Conservation (phyloP, 495 filamentous ascomycete species). For the Xylaria bambusicola region DNA sequence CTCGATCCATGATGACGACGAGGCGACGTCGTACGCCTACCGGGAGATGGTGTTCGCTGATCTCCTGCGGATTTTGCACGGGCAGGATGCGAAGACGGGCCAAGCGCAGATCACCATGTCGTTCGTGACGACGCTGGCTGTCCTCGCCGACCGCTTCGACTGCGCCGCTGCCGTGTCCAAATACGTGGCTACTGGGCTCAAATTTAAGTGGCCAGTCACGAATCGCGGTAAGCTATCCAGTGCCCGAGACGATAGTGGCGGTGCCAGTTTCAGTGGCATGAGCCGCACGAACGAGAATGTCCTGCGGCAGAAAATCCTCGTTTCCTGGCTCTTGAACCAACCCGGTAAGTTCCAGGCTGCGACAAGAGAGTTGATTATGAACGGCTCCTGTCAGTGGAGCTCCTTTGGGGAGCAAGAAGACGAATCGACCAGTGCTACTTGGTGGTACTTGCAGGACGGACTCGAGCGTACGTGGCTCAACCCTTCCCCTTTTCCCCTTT, state of each 20-base stretch:
- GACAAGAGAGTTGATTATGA: conserved; percentile 63
- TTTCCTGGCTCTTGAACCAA: conserved; percentile 60
- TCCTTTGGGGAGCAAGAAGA: conserved; percentile 44
- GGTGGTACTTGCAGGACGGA: conserved; percentile 73
- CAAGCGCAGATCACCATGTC: conserved; percentile 46
- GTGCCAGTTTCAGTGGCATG: conserved; percentile 18
- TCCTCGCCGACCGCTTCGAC: conserved; percentile 69
- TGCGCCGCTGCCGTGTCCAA: conserved; percentile 48
- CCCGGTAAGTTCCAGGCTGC: conserved; percentile 51
- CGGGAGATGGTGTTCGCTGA: conserved; percentile 54
- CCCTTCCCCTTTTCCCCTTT: not conserved
- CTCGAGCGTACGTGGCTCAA: conserved; percentile 63
- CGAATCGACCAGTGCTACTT: conserved; percentile 46
- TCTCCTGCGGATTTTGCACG: conserved; percentile 60
- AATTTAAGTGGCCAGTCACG: conserved; percentile 51
- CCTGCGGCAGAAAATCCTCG: conserved; percentile 63
- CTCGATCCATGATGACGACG: conserved; percentile 59
- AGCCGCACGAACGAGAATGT: conserved; percentile 51
- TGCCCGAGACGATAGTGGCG: conserved; percentile 41
- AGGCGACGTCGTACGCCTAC: conserved; percentile 53
- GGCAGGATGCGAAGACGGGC: conserved; percentile 34
- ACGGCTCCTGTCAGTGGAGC: conserved; percentile 66
- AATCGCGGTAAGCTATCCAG: conserved; percentile 31
- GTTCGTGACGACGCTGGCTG: conserved; percentile 61
- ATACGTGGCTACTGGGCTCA: conserved; percentile 42